Percentiles rank a stretch among this genome's conserved stretches.
phyloP scores from a whole-genome alignment of 371 early-diverging fungal genomes.

The Blyttiomyces sp. region DNA sequence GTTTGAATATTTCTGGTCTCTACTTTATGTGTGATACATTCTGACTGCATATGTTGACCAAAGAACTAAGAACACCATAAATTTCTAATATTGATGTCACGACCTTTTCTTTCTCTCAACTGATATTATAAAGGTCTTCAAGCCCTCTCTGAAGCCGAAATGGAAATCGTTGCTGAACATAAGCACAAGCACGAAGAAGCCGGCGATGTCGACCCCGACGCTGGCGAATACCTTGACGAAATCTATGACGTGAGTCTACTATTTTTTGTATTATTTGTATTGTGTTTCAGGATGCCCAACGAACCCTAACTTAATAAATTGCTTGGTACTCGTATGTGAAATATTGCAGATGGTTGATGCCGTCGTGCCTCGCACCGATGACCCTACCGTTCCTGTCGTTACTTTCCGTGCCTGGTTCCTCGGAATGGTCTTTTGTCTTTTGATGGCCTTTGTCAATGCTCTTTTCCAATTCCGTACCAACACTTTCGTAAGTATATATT shows the following conservation, averaged over 20 bases:
- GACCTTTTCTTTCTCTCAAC: too few species aligned
- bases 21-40: too few species aligned
- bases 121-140: too few species aligned
- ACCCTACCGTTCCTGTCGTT: constrained; percentile 20
- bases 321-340: neutral
- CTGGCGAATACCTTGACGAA: constrained; percentile 1
- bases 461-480: constrained; percentile 25
- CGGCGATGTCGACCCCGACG: constrained; percentile 1
- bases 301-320: too few species aligned
- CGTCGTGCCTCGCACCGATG: constrained; percentile 24
- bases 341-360: neutral
- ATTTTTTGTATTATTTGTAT: too few species aligned
- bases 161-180: neutral
- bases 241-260: constrained; percentile 11
- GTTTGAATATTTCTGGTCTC: too few species aligned
- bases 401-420: constrained; percentile 24
- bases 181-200: neutral
- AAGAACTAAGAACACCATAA: too few species aligned
- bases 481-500: constrained; percentile 12
- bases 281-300: too few species aligned
- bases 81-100: too few species aligned
- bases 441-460: constrained; percentile 21
- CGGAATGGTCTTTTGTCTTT: constrained; percentile 16
- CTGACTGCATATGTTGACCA: too few species aligned
- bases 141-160: neutral